These are phyloP conservation scores for Ustulina deusta DNA, from an alignment of 2,329 filamentous ascomycete genomes.

Conservation along the genomic window DNA sequence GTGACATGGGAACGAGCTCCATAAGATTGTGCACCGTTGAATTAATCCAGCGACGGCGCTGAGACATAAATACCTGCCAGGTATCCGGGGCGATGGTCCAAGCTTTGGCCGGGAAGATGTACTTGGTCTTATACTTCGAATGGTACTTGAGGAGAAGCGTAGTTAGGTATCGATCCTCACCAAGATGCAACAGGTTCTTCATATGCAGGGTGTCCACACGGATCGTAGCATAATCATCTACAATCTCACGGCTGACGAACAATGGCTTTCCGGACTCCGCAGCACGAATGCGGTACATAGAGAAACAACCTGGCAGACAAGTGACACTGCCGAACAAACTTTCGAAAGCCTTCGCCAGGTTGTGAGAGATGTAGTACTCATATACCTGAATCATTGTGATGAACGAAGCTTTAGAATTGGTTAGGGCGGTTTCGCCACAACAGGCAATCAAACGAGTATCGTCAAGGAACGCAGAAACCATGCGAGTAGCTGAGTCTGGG, in stretches of 20 bases:
- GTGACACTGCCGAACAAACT: conserved; percentile 97
- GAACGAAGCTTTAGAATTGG: conserved; percentile 92
- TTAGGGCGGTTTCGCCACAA: conserved; percentile 93
- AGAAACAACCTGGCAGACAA: conserved; percentile 98
- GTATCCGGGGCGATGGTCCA: conserved; percentile 98
- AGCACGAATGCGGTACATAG: conserved; percentile 97
- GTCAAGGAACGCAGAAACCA: conserved; percentile 89
- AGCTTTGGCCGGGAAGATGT: conserved; percentile 89
- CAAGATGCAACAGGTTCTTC: conserved; percentile 97
- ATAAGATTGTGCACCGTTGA: conserved; percentile 98
- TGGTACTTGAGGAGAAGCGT: conserved; percentile 94
- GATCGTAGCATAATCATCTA: conserved; percentile 89
- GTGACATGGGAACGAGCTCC: conserved; percentile 90
- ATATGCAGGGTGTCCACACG: conserved; percentile 98
- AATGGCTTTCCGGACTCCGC: conserved; percentile 95
- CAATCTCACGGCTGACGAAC: conserved; percentile 92
- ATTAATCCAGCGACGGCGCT: conserved; percentile 99
- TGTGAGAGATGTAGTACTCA: conserved; percentile 99
- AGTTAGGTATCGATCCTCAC: conserved; percentile 97
- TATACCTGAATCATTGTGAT: conserved; percentile 99
- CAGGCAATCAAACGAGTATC: conserved; percentile 94
- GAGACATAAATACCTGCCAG: conserved; percentile 94
- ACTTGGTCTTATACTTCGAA: conserved; percentile 97
- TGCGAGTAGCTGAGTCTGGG: conserved; percentile 87
- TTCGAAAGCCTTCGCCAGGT: conserved; percentile 96